Percentiles rank a stretch among this genome's conserved stretches.
Evolutionary conservation across 2,329 filamentous ascomycete species (phyloP).

Genomic region (Acephala macrosclerotiorum): DNA sequence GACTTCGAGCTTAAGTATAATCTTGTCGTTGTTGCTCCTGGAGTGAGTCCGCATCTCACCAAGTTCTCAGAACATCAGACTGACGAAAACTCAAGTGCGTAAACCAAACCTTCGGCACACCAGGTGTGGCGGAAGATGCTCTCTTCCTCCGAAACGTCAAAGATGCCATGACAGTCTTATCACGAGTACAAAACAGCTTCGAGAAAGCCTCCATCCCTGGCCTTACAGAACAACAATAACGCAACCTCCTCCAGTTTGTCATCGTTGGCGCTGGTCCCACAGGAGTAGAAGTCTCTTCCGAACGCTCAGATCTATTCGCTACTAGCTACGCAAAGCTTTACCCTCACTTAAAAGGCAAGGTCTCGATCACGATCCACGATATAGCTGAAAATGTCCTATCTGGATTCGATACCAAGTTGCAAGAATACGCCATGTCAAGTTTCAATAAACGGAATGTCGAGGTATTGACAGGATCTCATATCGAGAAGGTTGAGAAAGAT

Average conservation of each 20-base stretch:
- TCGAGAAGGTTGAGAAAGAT: constrained; percentile 30
- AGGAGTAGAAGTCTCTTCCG: constrained; percentile 47
- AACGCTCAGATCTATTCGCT: constrained; percentile 51
- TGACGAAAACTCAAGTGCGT: constrained; percentile 35
- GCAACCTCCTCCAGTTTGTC: constrained; percentile 72
- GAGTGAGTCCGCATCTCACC: constrained; percentile 26
- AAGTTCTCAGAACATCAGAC: not conserved
- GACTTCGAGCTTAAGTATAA: constrained; percentile 50
- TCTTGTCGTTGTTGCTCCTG: constrained; percentile 50
- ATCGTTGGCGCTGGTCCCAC: constrained; percentile 76
- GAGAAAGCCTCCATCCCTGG: constrained; percentile 72
- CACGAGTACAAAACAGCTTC: constrained; percentile 49
- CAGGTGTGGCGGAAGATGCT: constrained; percentile 33
- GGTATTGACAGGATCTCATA: constrained; percentile 45
- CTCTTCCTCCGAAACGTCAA: constrained; percentile 39
- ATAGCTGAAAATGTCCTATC: constrained; percentile 50
- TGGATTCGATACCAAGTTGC: constrained; percentile 50
- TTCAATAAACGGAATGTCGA: constrained; percentile 47
- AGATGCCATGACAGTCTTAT: constrained; percentile 37
- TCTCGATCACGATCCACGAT: constrained; percentile 53
- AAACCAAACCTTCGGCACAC: constrained; percentile 38
- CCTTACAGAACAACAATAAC: constrained; percentile 59
- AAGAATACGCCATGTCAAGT: constrained; percentile 50
- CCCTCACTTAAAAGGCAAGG: constrained; percentile 48
- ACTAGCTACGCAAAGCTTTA: constrained; percentile 49